Conservation (phyloP, 352 stramenopile genomes). For the Phytophthora ohioensis region DNA sequence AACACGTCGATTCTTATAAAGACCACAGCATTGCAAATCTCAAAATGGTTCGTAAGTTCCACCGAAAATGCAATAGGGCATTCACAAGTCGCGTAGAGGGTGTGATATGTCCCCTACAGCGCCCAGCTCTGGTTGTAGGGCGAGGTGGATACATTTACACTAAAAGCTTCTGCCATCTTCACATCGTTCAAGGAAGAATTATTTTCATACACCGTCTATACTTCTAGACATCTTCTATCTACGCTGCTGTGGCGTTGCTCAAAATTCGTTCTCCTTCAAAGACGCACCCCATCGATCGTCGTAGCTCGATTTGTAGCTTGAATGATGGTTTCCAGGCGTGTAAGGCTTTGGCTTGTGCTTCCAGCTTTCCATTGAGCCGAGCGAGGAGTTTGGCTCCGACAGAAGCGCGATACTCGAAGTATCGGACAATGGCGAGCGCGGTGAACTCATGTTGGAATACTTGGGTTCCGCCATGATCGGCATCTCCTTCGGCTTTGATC, state of each 20-base stretch:
- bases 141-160: neutral
- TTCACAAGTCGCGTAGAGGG: conserved; percentile 25
- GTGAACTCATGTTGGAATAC: conserved; percentile 64
- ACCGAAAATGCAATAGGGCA: conserved; percentile 25
- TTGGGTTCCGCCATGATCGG: conserved; percentile 42
- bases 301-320: conserved; percentile 26
- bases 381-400: conserved; percentile 48
- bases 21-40: conserved; percentile 20
- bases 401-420: conserved; percentile 74
- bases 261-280: conserved; percentile 43
- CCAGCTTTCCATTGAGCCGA: conserved; percentile 40
- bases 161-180: conserved; percentile 2
- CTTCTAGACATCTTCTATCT: conserved; percentile 5
- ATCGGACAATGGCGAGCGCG: conserved; percentile 57
- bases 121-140: conserved; percentile 6
- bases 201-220: conserved; percentile 38
- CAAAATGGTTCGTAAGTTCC: conserved; percentile 9
- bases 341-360: conserved; percentile 38
- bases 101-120: neutral
- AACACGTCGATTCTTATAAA: neutral
- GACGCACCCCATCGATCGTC: conserved; percentile 48
- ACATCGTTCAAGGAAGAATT: conserved; percentile 10
- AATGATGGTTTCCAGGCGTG: conserved; percentile 23
- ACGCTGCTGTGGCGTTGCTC: conserved; percentile 2
- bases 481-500: conserved; percentile 32